Conservation (phyloP, 2,329 filamentous ascomycete genomes). For the Trichoderma koningiopsis region DNA sequence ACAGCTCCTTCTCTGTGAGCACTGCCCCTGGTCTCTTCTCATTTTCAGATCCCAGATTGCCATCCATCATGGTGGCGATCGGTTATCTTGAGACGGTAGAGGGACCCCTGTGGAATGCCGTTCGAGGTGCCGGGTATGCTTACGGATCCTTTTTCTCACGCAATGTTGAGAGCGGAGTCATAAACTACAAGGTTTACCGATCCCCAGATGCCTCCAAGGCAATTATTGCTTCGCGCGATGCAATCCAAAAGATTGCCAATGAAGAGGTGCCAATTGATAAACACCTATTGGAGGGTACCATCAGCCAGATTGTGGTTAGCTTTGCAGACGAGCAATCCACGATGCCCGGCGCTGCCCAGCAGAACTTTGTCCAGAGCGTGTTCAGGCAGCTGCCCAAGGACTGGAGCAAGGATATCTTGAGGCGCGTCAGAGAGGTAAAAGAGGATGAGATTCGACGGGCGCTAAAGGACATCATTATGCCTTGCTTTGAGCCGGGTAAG, state of each 20-base stretch:
- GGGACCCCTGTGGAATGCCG: constrained; percentile 89
- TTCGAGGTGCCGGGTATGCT: constrained; percentile 89
- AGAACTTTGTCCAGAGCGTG: constrained; percentile 81
- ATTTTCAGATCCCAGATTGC: constrained; percentile 75
- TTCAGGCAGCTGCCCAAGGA: constrained; percentile 74
- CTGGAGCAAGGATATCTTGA: constrained; percentile 76
- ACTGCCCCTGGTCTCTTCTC: constrained; percentile 73
- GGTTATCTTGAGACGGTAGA: constrained; percentile 92
- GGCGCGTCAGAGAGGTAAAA: constrained; percentile 73
- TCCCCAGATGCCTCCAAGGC: constrained; percentile 89
- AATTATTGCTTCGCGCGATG: constrained; percentile 72
- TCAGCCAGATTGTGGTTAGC: constrained; percentile 82
- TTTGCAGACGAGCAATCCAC: constrained; percentile 89
- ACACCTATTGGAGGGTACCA: constrained; percentile 82
- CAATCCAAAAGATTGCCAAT: constrained; percentile 73
- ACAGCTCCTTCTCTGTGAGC: constrained; percentile 85
- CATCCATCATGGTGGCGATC: constrained; percentile 82
- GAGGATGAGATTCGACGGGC: constrained; percentile 75
- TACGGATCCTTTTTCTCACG: constrained; percentile 83
- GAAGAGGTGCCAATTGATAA: constrained; percentile 74
- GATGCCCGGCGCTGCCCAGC: constrained; percentile 76
- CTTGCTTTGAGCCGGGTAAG: constrained; percentile 76
- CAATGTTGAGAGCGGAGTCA: constrained; percentile 74
- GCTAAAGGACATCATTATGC: constrained; percentile 74
- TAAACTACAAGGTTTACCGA: constrained; percentile 86